Percentiles rank a stretch among this genome's conserved stretches.
These are phyloP conservation scores for Ustanciosporium gigantosporum DNA, from an alignment of 1,284 basidiomycete species.

Conservation along the genomic window DNA sequence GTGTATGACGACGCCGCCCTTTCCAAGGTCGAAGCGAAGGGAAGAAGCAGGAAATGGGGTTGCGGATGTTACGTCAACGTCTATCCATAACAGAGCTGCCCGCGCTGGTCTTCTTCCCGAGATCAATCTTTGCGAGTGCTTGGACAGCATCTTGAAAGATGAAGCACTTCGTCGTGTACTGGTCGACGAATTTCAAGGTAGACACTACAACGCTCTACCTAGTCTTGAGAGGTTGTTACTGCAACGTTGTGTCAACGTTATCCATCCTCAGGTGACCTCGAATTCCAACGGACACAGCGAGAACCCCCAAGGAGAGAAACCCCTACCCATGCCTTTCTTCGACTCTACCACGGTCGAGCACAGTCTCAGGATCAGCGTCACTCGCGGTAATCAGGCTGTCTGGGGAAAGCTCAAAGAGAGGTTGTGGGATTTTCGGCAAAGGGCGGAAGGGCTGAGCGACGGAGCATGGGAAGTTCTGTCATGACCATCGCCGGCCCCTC, in stretches of 20 bases:
- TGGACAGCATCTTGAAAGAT: conserved; percentile 15
- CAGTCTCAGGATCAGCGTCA: conserved; percentile 29
- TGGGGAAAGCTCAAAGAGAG: conserved; percentile 54
- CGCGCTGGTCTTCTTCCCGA: not conserved
- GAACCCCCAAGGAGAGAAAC: not conserved
- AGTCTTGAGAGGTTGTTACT: conserved; percentile 8
- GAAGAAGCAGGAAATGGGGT: conserved; percentile 4
- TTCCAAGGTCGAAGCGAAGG: conserved; percentile 22
- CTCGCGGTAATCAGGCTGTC: conserved; percentile 41
- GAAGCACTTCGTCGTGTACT: conserved; percentile 8
- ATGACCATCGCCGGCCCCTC: no score
- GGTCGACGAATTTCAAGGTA: conserved; percentile 29
- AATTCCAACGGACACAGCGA: not conserved
- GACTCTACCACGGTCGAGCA: conserved; percentile 1
- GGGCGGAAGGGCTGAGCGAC: conserved; percentile 31
- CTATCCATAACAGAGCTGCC: not conserved
- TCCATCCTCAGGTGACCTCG: not conserved
- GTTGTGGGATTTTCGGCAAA: conserved; percentile 49
- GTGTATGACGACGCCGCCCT: conserved; percentile 42
- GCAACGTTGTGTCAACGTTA: conserved; percentile 12
- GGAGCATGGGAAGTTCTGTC: conserved; percentile 35
- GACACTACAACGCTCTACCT: conserved; percentile 8
- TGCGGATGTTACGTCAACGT: not conserved
- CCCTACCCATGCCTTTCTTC: not conserved
- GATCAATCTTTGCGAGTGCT: conserved; percentile 23